Base-by-base conservation (phyloP, 2,329 filamentous ascomycete species). In the Aspergillus pseudoglaucus region DNA sequence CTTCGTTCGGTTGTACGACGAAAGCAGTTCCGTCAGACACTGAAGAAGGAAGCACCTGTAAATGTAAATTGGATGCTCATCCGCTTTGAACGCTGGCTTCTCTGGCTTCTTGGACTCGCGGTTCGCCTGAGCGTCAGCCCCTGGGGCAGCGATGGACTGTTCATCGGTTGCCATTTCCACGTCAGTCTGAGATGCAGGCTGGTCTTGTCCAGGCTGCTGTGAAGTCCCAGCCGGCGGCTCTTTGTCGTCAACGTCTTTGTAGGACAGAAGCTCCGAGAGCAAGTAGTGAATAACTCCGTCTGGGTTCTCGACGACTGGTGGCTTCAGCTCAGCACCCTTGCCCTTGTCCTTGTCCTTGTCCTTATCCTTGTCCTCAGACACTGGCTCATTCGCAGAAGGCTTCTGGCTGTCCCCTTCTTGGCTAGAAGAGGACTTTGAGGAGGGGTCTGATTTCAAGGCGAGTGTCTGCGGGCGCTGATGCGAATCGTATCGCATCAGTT, bases 211-310 rank as follows among this genome's bases (percentile, higher is more conserved):
- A 62, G 56, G 18, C 15, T 56, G 45, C 8, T 68, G 63, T 12
- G 53, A 44, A 7, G 52, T 47, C 20, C 67, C 65, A 17, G 65
- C 47, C 10, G 72, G 50, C 10, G 78, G 67, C 50, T 90, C 85
- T 60, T 87, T 90, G 61, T 97, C 91, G 33, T 95, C 88, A 4
- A 95, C 89, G 63, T 95, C 90, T 59, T 87, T 86, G 70, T 95
- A 97, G 44, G 88, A 90, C 47, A 96, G 77, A 41, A 98, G 75
- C 66, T 98, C 93, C 49, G 88, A 94, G 4, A 98, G 82, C 18
- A 98, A 76, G 68, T 95, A 98, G 61, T 97, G 89, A 49, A 98
- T 85, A 3, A 98, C 89, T 3, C 93, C 93, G 66, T 97, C 93
- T 0, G 91, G 89, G 53, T 93, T 90, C 66, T 96, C 90, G 5